phyloP scores from a whole-genome alignment of 257 asterid species.

The Verbena officinalis region DNA sequence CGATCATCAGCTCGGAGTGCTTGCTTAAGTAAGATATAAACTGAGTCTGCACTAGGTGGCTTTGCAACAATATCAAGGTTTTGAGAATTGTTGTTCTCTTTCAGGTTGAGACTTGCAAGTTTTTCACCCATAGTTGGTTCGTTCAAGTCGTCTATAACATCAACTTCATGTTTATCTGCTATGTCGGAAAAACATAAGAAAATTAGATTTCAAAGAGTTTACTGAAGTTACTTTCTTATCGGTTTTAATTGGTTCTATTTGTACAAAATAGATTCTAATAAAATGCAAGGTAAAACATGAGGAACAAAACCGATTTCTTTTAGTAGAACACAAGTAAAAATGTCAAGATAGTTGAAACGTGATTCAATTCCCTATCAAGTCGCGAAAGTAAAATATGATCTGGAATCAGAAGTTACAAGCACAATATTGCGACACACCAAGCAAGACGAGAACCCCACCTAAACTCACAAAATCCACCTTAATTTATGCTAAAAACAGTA shows the following conservation, averaged over 20 bases:
- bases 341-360: neutral
- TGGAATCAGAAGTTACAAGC: neutral
- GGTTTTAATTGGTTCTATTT: neutral
- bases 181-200: conserved; percentile 43
- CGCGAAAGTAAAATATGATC: neutral
- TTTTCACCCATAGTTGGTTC: conserved; percentile 97
- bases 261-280: neutral
- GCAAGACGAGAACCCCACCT: neutral
- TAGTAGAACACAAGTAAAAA: neutral
- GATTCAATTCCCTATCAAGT: neutral
- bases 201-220: neutral
- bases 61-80: conserved; percentile 43
- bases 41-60: conserved; percentile 94
- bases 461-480: neutral
- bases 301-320: neutral
- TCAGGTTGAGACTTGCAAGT: conserved; percentile 71
- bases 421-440: neutral
- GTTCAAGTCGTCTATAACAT: conserved; percentile 47
- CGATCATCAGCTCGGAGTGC: conserved; percentile 88
- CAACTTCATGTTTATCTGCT: conserved; percentile 53
- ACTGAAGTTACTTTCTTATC: neutral
- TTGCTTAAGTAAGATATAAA: conserved; percentile 83
- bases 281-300: neutral
- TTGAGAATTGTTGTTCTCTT: conserved; percentile 34
- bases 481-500: neutral